Base-by-base conservation (phyloP, 495 filamentous ascomycete species). In the Bombardia bombarda region DNA sequence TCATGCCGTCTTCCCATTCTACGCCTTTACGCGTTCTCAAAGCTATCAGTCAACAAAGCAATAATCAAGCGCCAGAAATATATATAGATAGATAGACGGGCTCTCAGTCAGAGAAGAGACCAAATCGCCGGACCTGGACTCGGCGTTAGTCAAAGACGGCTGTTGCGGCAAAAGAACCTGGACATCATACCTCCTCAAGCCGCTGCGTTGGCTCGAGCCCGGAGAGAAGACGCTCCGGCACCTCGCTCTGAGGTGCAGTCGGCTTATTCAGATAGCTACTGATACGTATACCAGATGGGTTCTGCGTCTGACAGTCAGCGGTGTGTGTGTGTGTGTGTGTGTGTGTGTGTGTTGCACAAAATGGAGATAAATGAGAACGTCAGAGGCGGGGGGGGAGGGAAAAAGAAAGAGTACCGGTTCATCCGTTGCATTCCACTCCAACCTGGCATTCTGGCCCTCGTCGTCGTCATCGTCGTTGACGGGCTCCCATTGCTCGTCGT, bases 401-500 rank as follows among this genome's bases (percentile, higher is more conserved):
- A 30, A 13, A 30, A 30, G 16, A 24, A 21, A 39, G 17, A 28
- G 30, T 53, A 77, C 76, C 40, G 65, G 61, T 20, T 75, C 60
- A 18, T 71, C 80, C 49, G 75, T 84, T 9, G 80, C 76, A 67
- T 94, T 81, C 89, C 90, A 96, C 22, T 82, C 80, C 23, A 95
- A 69, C 38, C 78, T 57, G 5, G 55, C 60, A 32, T 58, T 58
- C n/a, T 65, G 62, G 44, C 84, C 86, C 32, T 87, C 81, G 19
- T 80, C 72, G 4, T 77, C 75, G 40, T 82, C 82, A 14, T 84
- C 79, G 16, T 82, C 77, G 41, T 85, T 79, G 26, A 79, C 70
- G 2, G 88, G 88, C 59, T 92, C 86, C 89, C 89, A 96, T 51
- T 74, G 68, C 49, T 88, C 81, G 49, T 90, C 86, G 45, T 87